These are phyloP conservation scores for Helianthus annuus DNA, from an alignment of 129 eudicot genomes.

Conservation along the genomic window DNA sequence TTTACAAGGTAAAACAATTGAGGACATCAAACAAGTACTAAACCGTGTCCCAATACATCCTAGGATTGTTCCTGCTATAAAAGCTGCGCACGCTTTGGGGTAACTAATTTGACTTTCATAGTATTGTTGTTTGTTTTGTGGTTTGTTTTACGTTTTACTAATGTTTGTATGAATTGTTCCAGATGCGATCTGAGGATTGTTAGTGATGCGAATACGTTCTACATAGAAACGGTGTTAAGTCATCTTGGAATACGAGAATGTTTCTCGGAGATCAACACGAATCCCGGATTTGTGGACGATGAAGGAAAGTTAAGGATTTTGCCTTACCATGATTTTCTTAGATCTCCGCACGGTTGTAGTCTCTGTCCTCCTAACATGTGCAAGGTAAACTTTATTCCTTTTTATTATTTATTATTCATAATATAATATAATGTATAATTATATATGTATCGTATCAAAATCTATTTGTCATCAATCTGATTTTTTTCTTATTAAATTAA, in stretches of 20 bases:
- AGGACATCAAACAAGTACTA: constrained; percentile 60
- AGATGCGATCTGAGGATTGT: constrained; percentile 88
- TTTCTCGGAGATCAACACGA: constrained; percentile 78
- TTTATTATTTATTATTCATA: not conserved
- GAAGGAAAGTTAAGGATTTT: constrained; percentile 63
- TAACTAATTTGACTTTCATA: constrained; percentile 11
- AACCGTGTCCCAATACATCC: constrained; percentile 77
- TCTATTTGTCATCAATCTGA: not conserved
- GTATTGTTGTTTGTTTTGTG: not conserved
- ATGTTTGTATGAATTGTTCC: constrained; percentile 6
- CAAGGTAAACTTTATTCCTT: constrained; percentile 51
- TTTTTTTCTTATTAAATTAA: too few species aligned
- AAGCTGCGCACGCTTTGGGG: constrained; percentile 71
- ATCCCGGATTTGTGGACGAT: constrained; percentile 59
- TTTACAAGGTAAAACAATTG: constrained; percentile 54
- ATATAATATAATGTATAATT: too few species aligned
- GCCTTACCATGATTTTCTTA: constrained; percentile 58
- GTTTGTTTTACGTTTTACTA: not conserved
- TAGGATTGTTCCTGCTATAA: constrained; percentile 65
- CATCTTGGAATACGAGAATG: constrained; percentile 65
- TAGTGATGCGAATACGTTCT: constrained; percentile 82
- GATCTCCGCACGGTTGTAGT: constrained; percentile 58
- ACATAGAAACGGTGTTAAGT: constrained; percentile 67
- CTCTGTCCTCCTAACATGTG: constrained; percentile 97
- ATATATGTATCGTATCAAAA: not conserved